phyloP scores from a whole-genome alignment of 495 filamentous ascomycete species.

The Rostrohypoxylon terebratum region DNA sequence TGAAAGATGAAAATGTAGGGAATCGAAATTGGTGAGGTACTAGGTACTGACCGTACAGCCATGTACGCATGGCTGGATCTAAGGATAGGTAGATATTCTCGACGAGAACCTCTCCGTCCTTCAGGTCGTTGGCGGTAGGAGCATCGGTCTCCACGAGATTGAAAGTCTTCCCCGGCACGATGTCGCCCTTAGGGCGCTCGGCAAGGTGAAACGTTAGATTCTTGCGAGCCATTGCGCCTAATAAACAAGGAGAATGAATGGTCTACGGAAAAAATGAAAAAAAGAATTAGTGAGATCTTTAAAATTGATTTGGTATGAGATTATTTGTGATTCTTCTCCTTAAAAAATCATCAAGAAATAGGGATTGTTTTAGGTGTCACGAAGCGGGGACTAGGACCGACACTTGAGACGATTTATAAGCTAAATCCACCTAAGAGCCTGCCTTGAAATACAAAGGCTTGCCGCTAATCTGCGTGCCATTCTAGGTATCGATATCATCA shows the following conservation, averaged over 20 bases:
- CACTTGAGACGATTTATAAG: background rate
- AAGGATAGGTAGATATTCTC: conserved; percentile 73
- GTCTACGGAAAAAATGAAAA: background rate
- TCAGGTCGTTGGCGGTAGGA: conserved; percentile 54
- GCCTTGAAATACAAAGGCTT: background rate
- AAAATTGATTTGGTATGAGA: background rate
- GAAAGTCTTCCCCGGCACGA: conserved; percentile 60
- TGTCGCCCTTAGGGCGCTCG: conserved; percentile 58
- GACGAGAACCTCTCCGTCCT: conserved; percentile 68
- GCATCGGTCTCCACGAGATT: conserved; percentile 59
- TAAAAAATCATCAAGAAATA: too few species aligned
- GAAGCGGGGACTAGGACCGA: background rate
- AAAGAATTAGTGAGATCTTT: background rate
- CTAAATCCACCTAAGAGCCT: background rate
- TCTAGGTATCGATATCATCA: background rate
- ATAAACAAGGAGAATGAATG: background rate
- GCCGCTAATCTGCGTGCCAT: background rate
- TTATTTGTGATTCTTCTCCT: background rate
- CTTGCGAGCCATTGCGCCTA: conserved; percentile 51
- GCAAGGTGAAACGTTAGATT: conserved; percentile 63
- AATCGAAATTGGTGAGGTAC: background rate
- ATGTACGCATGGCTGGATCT: conserved; percentile 84
- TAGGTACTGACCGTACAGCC: conserved; percentile 64
- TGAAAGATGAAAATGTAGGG: background rate
- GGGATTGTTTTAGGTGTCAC: too few species aligned